Conservation (phyloP, 768 basidiomycete genomes). For the Nevesoporus exiguus region DNA sequence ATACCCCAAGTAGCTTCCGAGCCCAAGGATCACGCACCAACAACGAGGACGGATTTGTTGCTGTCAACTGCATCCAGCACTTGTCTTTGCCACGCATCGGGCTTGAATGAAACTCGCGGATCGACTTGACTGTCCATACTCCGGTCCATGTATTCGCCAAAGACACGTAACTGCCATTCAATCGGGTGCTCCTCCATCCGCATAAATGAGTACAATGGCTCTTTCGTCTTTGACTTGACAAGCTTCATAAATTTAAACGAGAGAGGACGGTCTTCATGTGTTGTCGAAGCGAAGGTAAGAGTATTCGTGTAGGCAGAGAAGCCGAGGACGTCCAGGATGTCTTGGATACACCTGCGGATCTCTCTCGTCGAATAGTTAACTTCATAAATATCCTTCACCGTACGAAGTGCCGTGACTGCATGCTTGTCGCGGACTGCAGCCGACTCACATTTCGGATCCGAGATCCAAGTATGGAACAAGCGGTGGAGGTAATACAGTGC, state of each 20-base stretch:
- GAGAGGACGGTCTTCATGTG: conserved; percentile 30
- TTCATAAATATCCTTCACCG: conserved; percentile 44
- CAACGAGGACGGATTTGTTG: conserved; percentile 58
- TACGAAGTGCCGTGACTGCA: conserved; percentile 44
- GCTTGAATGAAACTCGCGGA: conserved; percentile 55
- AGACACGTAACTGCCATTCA: conserved; percentile 64
- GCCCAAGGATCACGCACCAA: conserved; percentile 39
- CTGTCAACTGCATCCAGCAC: conserved; percentile 64
- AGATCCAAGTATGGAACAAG: conserved; percentile 50
- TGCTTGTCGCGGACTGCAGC: conserved; percentile 42
- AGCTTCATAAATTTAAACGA: conserved; percentile 56
- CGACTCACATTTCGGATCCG: conserved; percentile 38
- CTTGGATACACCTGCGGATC: conserved; percentile 35
- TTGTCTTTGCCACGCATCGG: conserved; percentile 67
- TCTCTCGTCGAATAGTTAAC: conserved; percentile 29
- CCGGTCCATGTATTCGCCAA: conserved; percentile 70
- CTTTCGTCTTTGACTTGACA: conserved; percentile 42
- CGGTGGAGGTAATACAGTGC: conserved; percentile 52
- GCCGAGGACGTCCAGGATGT: conserved; percentile 45
- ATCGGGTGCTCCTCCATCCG: conserved; percentile 52
- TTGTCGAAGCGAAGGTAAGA: conserved; percentile 13
- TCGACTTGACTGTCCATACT: conserved; percentile 64
- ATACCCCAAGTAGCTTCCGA: not conserved
- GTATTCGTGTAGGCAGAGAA: conserved; percentile 38
- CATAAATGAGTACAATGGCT: conserved; percentile 50